Evolutionary conservation across 495 filamentous ascomycete genomes (phyloP).

Genomic region (Xylaria palmicola): DNA sequence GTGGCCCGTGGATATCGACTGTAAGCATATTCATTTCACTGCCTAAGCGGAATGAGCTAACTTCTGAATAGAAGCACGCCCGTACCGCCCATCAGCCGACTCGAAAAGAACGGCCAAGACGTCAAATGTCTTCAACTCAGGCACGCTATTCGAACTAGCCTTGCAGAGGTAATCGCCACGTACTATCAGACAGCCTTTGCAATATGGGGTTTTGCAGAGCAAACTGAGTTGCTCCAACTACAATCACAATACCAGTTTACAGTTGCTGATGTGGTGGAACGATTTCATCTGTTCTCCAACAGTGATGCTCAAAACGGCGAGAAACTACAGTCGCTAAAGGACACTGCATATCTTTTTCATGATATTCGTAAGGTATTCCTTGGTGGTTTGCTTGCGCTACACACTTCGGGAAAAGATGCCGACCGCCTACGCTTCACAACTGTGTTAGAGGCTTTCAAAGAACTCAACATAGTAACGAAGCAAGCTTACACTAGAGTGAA

Average conservation of each 20-base stretch:
- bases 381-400: conserved; percentile 81
- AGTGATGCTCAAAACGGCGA: conserved; percentile 69
- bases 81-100: conserved; percentile 76
- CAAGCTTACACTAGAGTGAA: conserved; percentile 56
- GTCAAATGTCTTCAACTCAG: conserved; percentile 79
- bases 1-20: conserved; percentile 92
- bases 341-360: conserved; percentile 74
- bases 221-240: conserved; percentile 55
- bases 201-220: conserved; percentile 70
- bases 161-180: conserved; percentile 66
- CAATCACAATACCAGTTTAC: conserved; percentile 59
- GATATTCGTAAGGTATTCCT: conserved; percentile 78
- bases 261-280: conserved; percentile 56
- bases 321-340: conserved; percentile 75
- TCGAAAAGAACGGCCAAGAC: conserved; percentile 75
- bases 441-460: conserved; percentile 72
- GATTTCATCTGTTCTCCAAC: conserved; percentile 54
- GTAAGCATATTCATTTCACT: conserved; percentile 50
- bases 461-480: conserved; percentile 58
- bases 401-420: conserved; percentile 76
- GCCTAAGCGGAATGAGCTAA: conserved; percentile 36
- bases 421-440: conserved; percentile 80
- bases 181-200: conserved; percentile 65
- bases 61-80: conserved; percentile 66
- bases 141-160: conserved; percentile 64